Conservation (phyloP, 2,329 filamentous ascomycete species). For the Aciculosporium take region DNA sequence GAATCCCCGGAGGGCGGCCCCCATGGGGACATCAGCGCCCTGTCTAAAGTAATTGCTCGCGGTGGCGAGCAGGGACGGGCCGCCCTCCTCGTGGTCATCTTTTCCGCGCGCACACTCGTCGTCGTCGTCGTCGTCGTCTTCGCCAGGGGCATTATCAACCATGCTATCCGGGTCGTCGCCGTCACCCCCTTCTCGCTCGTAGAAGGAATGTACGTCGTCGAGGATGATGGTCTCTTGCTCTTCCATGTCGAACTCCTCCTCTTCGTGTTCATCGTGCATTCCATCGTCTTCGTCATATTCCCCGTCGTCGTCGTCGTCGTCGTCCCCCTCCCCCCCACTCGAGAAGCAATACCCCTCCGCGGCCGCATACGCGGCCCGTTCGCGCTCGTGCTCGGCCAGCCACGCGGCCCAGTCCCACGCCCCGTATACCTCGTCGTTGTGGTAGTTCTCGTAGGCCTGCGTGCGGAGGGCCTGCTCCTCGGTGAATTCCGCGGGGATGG, state of each 20-base stretch:
- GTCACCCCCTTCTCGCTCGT: conserved; percentile 5
- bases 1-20: background rate
- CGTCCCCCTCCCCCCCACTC: background rate
- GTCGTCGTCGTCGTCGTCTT: conserved; percentile 3
- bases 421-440: conserved; percentile 6
- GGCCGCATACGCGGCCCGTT: background rate
- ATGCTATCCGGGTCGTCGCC: conserved; percentile 1
- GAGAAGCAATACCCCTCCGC: too few relatives aligned
- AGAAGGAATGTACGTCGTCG: background rate
- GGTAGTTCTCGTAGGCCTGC: conserved; percentile 12
- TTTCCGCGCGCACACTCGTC: conserved; percentile 3
- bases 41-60: background rate
- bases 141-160: conserved; percentile 2
- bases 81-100: background rate
- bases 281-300: background rate
- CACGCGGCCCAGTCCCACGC: conserved; percentile 13
- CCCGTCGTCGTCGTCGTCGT: background rate
- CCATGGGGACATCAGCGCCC: background rate
- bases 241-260: too few relatives aligned
- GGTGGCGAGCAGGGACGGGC: conserved; percentile 1
- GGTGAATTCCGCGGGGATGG: conserved; percentile 10
- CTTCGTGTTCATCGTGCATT: conserved; percentile 2
- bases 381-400: conserved; percentile 10
- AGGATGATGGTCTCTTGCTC: conserved; percentile 5
- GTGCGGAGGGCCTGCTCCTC: conserved; percentile 14